These are phyloP conservation scores for Taiozyma onychis DNA, from an alignment of 1,139 yeast genomes.

Conservation along the genomic window DNA sequence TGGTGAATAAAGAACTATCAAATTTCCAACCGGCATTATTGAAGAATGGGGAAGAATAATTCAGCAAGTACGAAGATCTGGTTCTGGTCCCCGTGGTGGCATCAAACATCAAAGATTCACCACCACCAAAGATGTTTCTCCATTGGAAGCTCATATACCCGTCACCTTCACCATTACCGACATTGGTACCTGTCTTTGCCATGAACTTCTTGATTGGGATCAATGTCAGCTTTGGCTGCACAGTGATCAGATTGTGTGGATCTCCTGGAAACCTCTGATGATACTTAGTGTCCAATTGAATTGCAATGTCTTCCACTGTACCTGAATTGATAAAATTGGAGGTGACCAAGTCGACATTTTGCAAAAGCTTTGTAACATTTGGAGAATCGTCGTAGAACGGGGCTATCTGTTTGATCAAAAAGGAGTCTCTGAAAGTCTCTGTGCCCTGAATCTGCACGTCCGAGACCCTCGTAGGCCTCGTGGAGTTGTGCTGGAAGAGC, in stretches of 20 bases:
- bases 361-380: constrained; percentile 36
- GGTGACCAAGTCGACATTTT: constrained; percentile 38
- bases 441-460: constrained; percentile 53
- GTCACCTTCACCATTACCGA: constrained; percentile 94
- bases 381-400: constrained; percentile 41
- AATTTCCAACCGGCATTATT: constrained; percentile 47
- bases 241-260: constrained; percentile 29
- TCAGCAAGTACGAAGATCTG: constrained; percentile 62
- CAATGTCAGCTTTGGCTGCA: constrained; percentile 53
- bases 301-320: constrained; percentile 25
- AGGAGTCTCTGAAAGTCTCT: constrained; percentile 43
- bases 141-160: constrained; percentile 78
- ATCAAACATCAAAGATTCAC: constrained; percentile 71
- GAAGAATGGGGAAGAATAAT: constrained; percentile 52
- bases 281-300: constrained; percentile 23
- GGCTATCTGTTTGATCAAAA: constrained; percentile 47
- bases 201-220: constrained; percentile 60
- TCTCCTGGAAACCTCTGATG: constrained; percentile 5
- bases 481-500: constrained; percentile 31
- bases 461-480: constrained; percentile 39
- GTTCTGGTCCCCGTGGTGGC: constrained; percentile 80
- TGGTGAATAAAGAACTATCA: constrained; percentile 50
- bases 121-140: constrained; percentile 83
- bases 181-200: constrained; percentile 88
- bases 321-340: constrained; percentile 35